These are phyloP conservation scores for Huntiella moniliformis DNA, from an alignment of 2,329 filamentous ascomycete genomes.

Conservation along the genomic window DNA sequence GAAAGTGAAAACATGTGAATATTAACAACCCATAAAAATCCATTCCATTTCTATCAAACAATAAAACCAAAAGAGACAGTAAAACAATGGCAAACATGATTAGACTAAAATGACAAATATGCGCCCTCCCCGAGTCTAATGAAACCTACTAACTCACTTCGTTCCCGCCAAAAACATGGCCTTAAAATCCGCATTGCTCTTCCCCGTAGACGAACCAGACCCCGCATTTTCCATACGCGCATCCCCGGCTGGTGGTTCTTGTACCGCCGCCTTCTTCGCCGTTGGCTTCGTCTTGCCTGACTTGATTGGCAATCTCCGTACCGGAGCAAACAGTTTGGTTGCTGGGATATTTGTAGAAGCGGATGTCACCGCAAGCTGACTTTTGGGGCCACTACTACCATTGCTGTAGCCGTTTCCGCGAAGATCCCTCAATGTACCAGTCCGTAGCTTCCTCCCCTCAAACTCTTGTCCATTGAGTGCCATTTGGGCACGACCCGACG, in stretches of 20 bases:
- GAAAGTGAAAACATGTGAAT: no score
- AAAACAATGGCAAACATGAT: no score
- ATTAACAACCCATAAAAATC: no score
- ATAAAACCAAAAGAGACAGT: no score
- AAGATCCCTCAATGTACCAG: slow-evolving; percentile 35
- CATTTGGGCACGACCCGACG: slow-evolving; percentile 54
- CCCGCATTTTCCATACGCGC: no score
- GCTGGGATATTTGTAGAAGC: not conserved
- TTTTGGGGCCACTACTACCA: not conserved
- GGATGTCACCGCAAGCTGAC: not conserved
- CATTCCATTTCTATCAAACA: no score
- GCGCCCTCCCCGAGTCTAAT: no score
- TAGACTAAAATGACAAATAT: no score
- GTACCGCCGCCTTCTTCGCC: slow-evolving; percentile 17
- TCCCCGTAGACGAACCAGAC: slow-evolving; percentile 15
- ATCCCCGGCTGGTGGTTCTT: no score
- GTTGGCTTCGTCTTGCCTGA: slow-evolving; percentile 17
- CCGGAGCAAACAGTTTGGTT: slow-evolving; percentile 10
- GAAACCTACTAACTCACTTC: slow-evolving; percentile 1
- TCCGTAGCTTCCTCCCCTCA: slow-evolving; percentile 32
- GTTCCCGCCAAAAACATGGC: slow-evolving; percentile 23
- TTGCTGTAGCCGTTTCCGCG: slow-evolving; percentile 19
- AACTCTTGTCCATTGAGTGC: slow-evolving; percentile 37
- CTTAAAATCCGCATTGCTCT: slow-evolving; percentile 40
- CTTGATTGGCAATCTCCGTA: slow-evolving; percentile 17